These are phyloP conservation scores for Xylaria polymorpha DNA, from an alignment of 2,329 filamentous ascomycete genomes.

Conservation along the genomic window DNA sequence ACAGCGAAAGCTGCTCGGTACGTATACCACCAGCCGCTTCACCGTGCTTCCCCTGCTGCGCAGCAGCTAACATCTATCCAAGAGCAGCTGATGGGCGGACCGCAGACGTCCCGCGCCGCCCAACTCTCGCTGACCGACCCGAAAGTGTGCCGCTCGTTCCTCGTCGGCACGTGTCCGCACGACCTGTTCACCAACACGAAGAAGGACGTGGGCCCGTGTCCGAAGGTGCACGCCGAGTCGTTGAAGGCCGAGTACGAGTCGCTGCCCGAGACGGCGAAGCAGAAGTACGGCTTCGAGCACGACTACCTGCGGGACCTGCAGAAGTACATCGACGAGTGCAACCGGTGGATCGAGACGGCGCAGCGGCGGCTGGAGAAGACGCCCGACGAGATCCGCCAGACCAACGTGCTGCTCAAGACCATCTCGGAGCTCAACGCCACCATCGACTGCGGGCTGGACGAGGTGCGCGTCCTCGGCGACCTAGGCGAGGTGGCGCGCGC, in stretches of 20 bases:
- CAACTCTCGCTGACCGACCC: slow-evolving; percentile 90
- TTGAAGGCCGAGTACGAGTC: slow-evolving; percentile 90
- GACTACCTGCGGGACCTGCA: slow-evolving; percentile 97
- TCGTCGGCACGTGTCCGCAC: slow-evolving; percentile 94
- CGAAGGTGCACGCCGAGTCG: slow-evolving; percentile 87
- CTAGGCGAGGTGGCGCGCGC: slow-evolving; percentile 83
- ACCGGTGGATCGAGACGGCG: slow-evolving; percentile 89
- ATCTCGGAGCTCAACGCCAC: slow-evolving; percentile 84
- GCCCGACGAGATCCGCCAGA: slow-evolving; percentile 95
- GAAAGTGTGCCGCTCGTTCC: slow-evolving; percentile 94
- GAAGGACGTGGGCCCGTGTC: slow-evolving; percentile 91
- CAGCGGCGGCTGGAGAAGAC: slow-evolving; percentile 96
- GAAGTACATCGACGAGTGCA: slow-evolving; percentile 97
- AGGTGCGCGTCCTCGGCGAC: slow-evolving; percentile 87
- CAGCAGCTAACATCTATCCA: slow-evolving; percentile 27
- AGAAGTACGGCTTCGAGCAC: slow-evolving; percentile 89
- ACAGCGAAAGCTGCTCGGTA: slow-evolving; percentile 93
- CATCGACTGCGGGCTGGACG: slow-evolving; percentile 83
- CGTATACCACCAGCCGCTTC: slow-evolving; percentile 39
- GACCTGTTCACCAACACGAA: slow-evolving; percentile 99
- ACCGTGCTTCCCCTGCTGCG: not conserved
- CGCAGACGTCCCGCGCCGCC: slow-evolving; percentile 76
- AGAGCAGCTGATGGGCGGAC: slow-evolving; percentile 93
- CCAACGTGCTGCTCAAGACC: slow-evolving; percentile 85
- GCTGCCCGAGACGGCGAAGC: slow-evolving; percentile 76